phyloP scores from a whole-genome alignment of 139 green algal species.

The Auxenochlorella protothecoides region DNA sequence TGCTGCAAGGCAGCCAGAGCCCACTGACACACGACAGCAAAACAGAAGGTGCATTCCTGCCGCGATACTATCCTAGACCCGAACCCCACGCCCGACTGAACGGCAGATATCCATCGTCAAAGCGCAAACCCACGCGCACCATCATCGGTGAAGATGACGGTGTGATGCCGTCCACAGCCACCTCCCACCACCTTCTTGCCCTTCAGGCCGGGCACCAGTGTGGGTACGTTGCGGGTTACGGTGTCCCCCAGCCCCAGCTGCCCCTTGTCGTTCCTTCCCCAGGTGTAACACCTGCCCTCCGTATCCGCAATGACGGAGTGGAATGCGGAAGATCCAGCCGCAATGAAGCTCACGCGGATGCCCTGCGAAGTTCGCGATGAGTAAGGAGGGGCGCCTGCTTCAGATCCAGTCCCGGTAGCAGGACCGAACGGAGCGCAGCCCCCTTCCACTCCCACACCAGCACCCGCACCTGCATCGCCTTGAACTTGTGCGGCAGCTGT shows the following conservation, averaged over 20 bases:
- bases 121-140: too few relatives aligned
- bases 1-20: too few relatives aligned
- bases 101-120: too few relatives aligned
- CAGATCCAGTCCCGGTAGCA: too few relatives aligned
- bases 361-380: conserved; percentile 26
- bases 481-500: conserved; percentile 50
- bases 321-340: conserved; percentile 52
- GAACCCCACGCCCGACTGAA: too few relatives aligned
- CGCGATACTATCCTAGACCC: too few relatives aligned
- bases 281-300: conserved; percentile 67
- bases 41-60: too few relatives aligned
- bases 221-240: conserved; percentile 60
- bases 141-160: conserved; percentile 46
- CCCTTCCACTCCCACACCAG: too few relatives aligned
- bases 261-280: conserved; percentile 85
- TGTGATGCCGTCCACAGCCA: conserved; percentile 60
- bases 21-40: too few relatives aligned
- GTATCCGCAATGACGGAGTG: conserved; percentile 61
- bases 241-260: conserved; percentile 82
- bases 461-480: conserved; percentile 41
- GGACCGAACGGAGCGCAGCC: too few relatives aligned
- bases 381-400: too few relatives aligned
- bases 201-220: conserved; percentile 39
- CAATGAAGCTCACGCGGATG: conserved; percentile 63
- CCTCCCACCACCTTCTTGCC: conserved; percentile 25